phyloP scores from a whole-genome alignment of 2,329 filamentous ascomycete genomes.

The Colletotrichum australisinense region DNA sequence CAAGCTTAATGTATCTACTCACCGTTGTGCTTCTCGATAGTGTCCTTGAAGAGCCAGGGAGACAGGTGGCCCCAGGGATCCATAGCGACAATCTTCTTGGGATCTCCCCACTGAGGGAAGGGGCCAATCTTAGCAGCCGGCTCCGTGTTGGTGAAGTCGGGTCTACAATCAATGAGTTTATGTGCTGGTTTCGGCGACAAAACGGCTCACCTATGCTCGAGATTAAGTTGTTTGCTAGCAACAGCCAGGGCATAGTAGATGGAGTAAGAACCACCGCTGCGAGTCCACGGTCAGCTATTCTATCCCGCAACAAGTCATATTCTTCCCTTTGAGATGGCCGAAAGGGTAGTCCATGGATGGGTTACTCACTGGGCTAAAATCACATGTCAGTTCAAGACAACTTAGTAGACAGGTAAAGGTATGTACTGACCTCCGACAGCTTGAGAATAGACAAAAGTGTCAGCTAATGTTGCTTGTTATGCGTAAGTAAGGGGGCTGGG shows the following conservation, averaged over 20 bases:
- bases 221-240: conserved; percentile 87
- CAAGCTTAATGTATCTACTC: conserved; percentile 35
- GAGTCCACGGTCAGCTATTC: not conserved
- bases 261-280: conserved; percentile 86
- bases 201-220: conserved; percentile 73
- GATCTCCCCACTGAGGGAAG: conserved; percentile 89
- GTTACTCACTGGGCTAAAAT: conserved; percentile 49
- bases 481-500: conserved; percentile 9
- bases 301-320: not conserved
- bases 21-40: conserved; percentile 80
- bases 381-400: conserved; percentile 39
- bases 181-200: not conserved
- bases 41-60: conserved; percentile 84
- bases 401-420: not conserved
- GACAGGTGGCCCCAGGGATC: conserved; percentile 92
- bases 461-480: conserved; percentile 33
- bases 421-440: conserved; percentile 66
- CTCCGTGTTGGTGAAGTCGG: conserved; percentile 81
- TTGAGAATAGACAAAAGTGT: conserved; percentile 40
- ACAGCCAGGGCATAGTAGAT: conserved; percentile 96
- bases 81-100: conserved; percentile 97
- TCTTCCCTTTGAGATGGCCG: not conserved
- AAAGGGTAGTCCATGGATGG: not conserved
- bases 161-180: conserved; percentile 47
- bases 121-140: conserved; percentile 91